A percentile compares a stretch with the other conserved stretches of the same genome.
phyloP scores from a whole-genome alignment of 2,329 filamentous ascomycete genomes.

The Diplocarpon mali region DNA sequence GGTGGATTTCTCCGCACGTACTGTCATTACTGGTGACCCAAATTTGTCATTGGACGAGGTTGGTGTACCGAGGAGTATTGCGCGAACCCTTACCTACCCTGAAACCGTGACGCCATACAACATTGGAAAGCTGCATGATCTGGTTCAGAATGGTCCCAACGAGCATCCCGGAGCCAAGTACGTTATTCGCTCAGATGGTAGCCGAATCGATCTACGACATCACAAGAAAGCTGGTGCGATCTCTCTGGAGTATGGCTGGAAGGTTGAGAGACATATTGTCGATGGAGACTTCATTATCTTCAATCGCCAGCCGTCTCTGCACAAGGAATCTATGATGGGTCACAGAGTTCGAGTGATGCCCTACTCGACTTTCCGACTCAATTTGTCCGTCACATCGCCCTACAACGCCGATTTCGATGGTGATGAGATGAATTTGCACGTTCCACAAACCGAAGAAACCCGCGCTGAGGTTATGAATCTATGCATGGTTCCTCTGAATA shows the following conservation, averaged over 20 bases:
- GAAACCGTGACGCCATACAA: conserved; percentile 98
- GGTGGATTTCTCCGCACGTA: conserved; percentile 98
- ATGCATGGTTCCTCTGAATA: conserved; percentile 96
- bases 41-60: conserved; percentile 96
- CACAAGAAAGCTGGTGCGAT: conserved; percentile 78
- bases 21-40: conserved; percentile 97
- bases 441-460: conserved; percentile 94
- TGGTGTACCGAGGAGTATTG: conserved; percentile 88
- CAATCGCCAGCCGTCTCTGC: conserved; percentile 96
- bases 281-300: conserved; percentile 98
- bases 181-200: conserved; percentile 86
- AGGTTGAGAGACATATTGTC: conserved; percentile 92
- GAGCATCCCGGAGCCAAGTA: conserved; percentile 95
- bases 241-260: conserved; percentile 90
- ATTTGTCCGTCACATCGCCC: conserved; percentile 91
- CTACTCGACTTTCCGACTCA: conserved; percentile 96
- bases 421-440: conserved; percentile 99
- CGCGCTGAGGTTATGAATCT: conserved; percentile 89
- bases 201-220: conserved; percentile 87
- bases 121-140: conserved; percentile 77
- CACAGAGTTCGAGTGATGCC: conserved; percentile 97
- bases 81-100: conserved; percentile 85
- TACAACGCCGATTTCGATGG: conserved; percentile 99
- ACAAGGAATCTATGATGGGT: conserved; percentile 99
- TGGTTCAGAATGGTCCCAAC: conserved; percentile 89